A percentile compares a stretch with the other conserved stretches of the same genome.
These are phyloP conservation scores for Nakaseomyces kungkrabaensis DNA, from an alignment of 1,139 yeast genomes.

Conservation along the genomic window DNA sequence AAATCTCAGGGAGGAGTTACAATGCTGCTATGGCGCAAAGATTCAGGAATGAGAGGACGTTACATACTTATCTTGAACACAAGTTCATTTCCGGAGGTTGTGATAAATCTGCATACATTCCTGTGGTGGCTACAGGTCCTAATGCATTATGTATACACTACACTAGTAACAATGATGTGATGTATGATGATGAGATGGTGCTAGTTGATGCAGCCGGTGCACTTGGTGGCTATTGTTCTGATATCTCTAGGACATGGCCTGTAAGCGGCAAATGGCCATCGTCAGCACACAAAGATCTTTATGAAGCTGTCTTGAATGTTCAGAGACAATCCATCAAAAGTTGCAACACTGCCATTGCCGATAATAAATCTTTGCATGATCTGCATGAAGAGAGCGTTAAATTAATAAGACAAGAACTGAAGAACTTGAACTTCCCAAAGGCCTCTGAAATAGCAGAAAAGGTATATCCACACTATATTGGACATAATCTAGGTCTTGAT, in stretches of 20 bases:
- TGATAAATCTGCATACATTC: constrained; percentile 80
- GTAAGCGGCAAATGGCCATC: constrained; percentile 54
- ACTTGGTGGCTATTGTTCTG: constrained; percentile 90
- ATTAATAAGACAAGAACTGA: constrained; percentile 51
- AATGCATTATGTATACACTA: constrained; percentile 86
- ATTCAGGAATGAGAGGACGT: constrained; percentile 61
- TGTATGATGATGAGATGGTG: constrained; percentile 70
- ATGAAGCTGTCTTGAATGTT: constrained; percentile 77
- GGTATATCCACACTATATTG: constrained; percentile 87
- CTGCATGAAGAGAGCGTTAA: constrained; percentile 62
- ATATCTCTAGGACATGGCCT: constrained; percentile 96
- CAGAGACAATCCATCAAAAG: constrained; percentile 68
- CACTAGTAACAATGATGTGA: constrained; percentile 74
- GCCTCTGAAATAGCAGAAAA: constrained; percentile 37
- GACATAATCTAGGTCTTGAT: constrained; percentile 90
- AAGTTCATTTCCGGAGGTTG: constrained; percentile 81
- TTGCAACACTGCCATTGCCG: constrained; percentile 34
- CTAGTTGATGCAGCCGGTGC: constrained; percentile 94
- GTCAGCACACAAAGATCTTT: constrained; percentile 72
- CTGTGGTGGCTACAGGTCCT: constrained; percentile 91
- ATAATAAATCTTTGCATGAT: constrained; percentile 55
- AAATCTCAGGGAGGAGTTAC: constrained; percentile 71
- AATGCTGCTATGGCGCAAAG: constrained; percentile 68
- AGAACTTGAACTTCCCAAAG: constrained; percentile 56
- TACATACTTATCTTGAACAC: constrained; percentile 76